Evolutionary conservation across 345 rosid species (phyloP), one percentile per base, ranked within the genome.

Genomic region (Melastoma malabathricum): DNA sequence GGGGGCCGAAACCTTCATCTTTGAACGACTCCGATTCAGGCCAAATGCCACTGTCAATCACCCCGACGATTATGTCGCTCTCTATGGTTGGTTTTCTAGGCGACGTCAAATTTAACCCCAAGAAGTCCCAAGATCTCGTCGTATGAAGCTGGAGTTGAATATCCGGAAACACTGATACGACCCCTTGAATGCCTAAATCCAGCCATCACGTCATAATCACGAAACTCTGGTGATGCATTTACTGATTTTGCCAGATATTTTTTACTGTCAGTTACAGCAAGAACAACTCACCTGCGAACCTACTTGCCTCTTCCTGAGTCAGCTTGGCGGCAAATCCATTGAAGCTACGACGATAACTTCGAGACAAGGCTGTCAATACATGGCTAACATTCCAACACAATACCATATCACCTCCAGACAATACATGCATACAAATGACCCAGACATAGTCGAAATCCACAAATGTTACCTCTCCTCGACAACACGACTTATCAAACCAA

Each of bases 241-340:
- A n/a, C n/a, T n/a, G n/a, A n/a, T n/a, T n/a, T n/a, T n/a, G n/a
- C n/a, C n/a, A n/a, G n/a, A n/a, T n/a, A n/a, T 23, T 6, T 46
- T 12, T 27, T 27, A 3, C 31, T 6, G 4, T 27, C 6, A 3
- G 31, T 3, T 6, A 27, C 3, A 27, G 31, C 31, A 27, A 27
- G 31, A 27, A 27, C 31, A 27, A 3, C 31, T 27, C 31, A 27
- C 31, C 31, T 27, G 31, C 31, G 6, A 27, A 6, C 31, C 6
- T 27, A 27, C 6, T 27, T 6, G 31, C 31, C 31, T 27, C 31
- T 27, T 27, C 6, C 20, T 66, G 55, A 2, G 66, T 71, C 43
- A 83, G 75, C 6, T 52, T 53, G 10, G 84, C 82, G 0, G 70
- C 84, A 49, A 83, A 79, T 14, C 80, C 86, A 54, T 77, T 79